phyloP scores from a whole-genome alignment of 768 basidiomycete genomes.

The Phlegmacium glaucopus region DNA sequence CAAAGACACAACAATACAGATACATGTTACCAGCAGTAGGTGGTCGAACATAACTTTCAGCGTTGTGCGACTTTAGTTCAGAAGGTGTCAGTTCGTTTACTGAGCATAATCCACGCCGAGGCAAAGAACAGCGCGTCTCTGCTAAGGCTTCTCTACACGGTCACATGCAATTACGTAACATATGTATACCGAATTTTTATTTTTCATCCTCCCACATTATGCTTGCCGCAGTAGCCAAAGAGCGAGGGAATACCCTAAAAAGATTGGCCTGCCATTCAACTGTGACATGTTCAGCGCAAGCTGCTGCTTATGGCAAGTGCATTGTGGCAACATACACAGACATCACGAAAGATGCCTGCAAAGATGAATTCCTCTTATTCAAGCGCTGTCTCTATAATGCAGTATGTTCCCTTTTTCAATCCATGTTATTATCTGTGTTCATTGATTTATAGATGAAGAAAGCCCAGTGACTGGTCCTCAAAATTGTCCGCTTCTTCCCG shows the following conservation, averaged over 20 bases:
- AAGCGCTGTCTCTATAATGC: constrained; percentile 75
- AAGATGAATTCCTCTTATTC: constrained; percentile 80
- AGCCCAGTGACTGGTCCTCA: not conserved
- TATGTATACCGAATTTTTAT: too few species aligned
- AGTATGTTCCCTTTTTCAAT: constrained; percentile 41
- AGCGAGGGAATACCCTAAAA: constrained; percentile 47
- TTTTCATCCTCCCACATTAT: constrained; percentile 10
- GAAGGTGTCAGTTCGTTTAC: not conserved
- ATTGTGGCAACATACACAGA: constrained; percentile 81
- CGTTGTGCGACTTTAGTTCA: not conserved
- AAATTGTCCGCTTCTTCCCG: not conserved
- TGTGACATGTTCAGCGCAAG: constrained; percentile 67
- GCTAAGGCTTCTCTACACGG: too few species aligned
- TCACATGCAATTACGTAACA: too few species aligned
- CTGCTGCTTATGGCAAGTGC: constrained; percentile 84
- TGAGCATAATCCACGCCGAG: too few species aligned
- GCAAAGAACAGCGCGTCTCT: too few species aligned
- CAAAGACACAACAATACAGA: constrained; percentile 51
- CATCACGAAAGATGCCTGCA: constrained; percentile 79
- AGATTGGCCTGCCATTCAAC: constrained; percentile 71
- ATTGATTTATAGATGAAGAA: constrained; percentile 16
- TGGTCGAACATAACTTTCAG: constrained; percentile 46
- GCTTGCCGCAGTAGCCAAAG: constrained; percentile 23
- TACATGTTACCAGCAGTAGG: constrained; percentile 60
- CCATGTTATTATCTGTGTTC: not conserved